These are phyloP conservation scores for Cyclanthera cordifolia DNA, from an alignment of 306 rosid species.

Conservation along the genomic window DNA sequence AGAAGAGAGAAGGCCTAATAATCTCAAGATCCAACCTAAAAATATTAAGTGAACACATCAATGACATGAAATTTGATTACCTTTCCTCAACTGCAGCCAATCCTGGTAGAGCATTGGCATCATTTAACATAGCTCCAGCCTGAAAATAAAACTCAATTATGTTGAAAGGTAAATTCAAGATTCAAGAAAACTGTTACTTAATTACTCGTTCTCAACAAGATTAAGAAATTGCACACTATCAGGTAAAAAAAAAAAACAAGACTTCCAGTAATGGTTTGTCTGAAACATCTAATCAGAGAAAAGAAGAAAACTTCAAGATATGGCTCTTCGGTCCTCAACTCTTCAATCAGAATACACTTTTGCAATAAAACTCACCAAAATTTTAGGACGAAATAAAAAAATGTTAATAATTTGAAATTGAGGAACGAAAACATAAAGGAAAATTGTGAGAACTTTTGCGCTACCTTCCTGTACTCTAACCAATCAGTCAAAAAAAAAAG, in stretches of 20 bases:
- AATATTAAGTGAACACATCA: not conserved
- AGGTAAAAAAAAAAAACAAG: not conserved
- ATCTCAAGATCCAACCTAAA: not conserved
- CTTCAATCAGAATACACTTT: not conserved
- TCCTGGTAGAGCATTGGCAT: slow-evolving; percentile 23
- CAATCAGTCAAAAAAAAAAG: not conserved
- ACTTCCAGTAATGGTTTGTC: not conserved
- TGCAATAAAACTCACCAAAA: not conserved
- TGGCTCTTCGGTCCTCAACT: not conserved
- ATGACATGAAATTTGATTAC: slow-evolving; percentile 22
- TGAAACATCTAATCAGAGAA: not conserved
- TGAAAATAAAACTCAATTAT: slow-evolving; percentile 20
- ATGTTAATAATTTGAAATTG: not conserved
- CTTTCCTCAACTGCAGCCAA: slow-evolving; percentile 34
- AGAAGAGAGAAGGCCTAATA: slow-evolving; percentile 14
- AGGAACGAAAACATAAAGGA: not conserved
- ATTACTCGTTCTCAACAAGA: not conserved
- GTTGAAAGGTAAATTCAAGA: not conserved
- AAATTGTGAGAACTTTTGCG: not conserved
- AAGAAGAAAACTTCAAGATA: not conserved
- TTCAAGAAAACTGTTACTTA: not conserved
- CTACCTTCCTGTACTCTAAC: not conserved
- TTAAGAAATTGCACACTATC: not conserved
- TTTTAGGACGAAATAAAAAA: not conserved
- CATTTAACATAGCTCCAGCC: slow-evolving; percentile 26